These are phyloP conservation scores for Aspergillus amoenus DNA, from an alignment of 2,329 filamentous ascomycete genomes.

Conservation along the genomic window DNA sequence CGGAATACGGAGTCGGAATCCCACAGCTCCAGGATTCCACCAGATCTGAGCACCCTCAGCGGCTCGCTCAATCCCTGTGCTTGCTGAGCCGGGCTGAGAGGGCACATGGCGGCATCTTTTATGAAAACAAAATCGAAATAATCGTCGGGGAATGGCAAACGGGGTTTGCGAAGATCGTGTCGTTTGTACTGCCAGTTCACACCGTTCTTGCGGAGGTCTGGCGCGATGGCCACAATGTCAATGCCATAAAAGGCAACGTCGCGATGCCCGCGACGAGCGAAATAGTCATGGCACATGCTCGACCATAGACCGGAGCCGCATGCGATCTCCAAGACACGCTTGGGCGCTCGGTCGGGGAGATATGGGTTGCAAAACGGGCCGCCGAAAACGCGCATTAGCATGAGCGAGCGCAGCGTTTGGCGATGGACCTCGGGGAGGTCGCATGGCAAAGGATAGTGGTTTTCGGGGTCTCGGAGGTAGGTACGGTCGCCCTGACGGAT, in stretches of 20 bases:
- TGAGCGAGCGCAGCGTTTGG: conserved; percentile 78
- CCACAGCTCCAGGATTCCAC: conserved; percentile 83
- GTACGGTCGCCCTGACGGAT: conserved; percentile 74
- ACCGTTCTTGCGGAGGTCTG: conserved; percentile 65
- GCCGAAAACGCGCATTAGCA: conserved; percentile 78
- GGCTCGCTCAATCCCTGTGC: conserved; percentile 67
- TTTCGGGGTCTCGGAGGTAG: conserved; percentile 71
- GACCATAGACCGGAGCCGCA: conserved; percentile 92
- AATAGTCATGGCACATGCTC: conserved; percentile 79
- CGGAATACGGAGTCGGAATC: conserved; percentile 83
- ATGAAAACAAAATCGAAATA: conserved; percentile 88
- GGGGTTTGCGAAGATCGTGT: conserved; percentile 74
- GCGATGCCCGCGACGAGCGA: conserved; percentile 65
- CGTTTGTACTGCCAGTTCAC: conserved; percentile 88
- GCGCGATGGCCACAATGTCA: conserved; percentile 73
- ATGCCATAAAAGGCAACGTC: conserved; percentile 78
- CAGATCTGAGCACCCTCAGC: conserved; percentile 71
- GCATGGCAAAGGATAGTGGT: conserved; percentile 81
- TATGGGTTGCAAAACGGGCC: conserved; percentile 72
- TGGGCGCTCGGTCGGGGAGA: conserved; percentile 66
- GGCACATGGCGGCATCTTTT: conserved; percentile 76
- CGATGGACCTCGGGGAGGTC: conserved; percentile 85
- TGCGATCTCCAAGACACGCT: conserved; percentile 77
- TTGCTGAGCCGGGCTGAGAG: conserved; percentile 57
- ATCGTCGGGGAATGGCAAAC: conserved; percentile 74